Evolutionary conservation across 2,329 filamentous ascomycete genomes (phyloP), one percentile per base, ranked within the genome.

Genomic region (Fonsecaea multimorphosa): DNA sequence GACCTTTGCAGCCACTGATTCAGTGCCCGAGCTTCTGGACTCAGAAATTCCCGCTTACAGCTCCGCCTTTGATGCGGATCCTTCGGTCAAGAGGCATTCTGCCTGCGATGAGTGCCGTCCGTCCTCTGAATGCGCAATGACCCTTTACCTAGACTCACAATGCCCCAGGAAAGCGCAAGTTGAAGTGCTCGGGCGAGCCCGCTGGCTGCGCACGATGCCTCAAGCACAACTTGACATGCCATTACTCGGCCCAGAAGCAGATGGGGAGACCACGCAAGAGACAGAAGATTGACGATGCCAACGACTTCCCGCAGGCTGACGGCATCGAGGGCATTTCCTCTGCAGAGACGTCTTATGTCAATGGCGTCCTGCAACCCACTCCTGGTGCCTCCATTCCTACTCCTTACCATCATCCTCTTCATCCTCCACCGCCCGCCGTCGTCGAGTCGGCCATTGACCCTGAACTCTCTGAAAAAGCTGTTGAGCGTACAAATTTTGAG

Each of bases 61-160:
- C 38, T 65, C 66, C 19, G 65, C 67, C n/a, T 69, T 67, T 31
- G 67, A 72, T 36, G 31, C 59, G n/a, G 73, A 74, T 34, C 72
- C 69, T 55, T 65, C 68, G 22, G 67, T 73, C n/a, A 82, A 82
- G 63, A 75, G 77, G 70, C 80, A 82, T 73, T 75, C 80, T 40
- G 81, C 81, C 52, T 83, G 81, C 69, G 81, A 83, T 70, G 81
- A 82, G 68, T 83, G 81, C 70, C 77, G 81, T 83, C 78, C 68
- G 80, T 72, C 32, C 14, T 34, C 32, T 34, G 14, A 31, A 63
- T 24, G 57, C 36, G 16, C n/a, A 22, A 52, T 49, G 57, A 19
- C 51, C 59, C 32, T 53, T n/a, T 3, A n/a, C 58, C 32, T 31
- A 34, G 55, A 61, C 62, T 64, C 65, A 68, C 68, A 57, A 74